phyloP scores from a whole-genome alignment of 805 yeast genomes.

The Metschnikowia proteae region DNA sequence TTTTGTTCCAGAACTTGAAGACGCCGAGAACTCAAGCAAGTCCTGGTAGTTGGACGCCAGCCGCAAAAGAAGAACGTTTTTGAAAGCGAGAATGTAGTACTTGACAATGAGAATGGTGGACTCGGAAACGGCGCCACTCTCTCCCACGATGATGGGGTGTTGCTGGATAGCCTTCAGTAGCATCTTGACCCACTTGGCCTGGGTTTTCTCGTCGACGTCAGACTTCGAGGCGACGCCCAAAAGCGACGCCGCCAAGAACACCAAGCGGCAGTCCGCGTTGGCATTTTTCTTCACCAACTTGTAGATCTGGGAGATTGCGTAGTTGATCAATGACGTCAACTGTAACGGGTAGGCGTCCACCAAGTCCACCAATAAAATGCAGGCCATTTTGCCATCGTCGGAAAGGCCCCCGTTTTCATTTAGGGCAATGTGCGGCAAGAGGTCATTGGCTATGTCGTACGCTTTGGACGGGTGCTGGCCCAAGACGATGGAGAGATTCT shows the following conservation, averaged over 20 bases:
- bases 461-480: slow-evolving; percentile 31
- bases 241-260: slow-evolving; percentile 29
- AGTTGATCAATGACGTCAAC: slow-evolving; percentile 33
- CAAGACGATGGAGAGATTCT: slow-evolving; percentile 26
- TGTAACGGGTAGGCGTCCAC: slow-evolving; percentile 36
- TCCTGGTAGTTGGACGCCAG: slow-evolving; percentile 36
- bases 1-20: slow-evolving; percentile 36
- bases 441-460: slow-evolving; percentile 36
- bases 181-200: slow-evolving; percentile 33
- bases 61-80: slow-evolving; percentile 31
- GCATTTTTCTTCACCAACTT: slow-evolving; percentile 38
- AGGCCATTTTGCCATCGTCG: slow-evolving; percentile 22
- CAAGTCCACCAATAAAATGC: slow-evolving; percentile 34
- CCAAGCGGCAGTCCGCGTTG: slow-evolving; percentile 21
- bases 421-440: slow-evolving; percentile 25
- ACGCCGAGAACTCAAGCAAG: slow-evolving; percentile 33
- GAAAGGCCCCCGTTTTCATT: slow-evolving; percentile 18
- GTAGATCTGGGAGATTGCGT: slow-evolving; percentile 33
- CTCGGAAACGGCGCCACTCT: slow-evolving; percentile 10
- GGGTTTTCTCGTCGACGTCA: slow-evolving; percentile 40
- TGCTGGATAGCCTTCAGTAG: slow-evolving; percentile 26
- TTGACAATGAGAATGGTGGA: slow-evolving; percentile 27
- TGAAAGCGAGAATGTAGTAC: slow-evolving; percentile 31
- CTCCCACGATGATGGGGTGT: slow-evolving; percentile 18
- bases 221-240: slow-evolving; percentile 33